Evolutionary conservation across 2,329 filamentous ascomycete species (phyloP).

Genomic region (Tolypocladium amazonense): DNA sequence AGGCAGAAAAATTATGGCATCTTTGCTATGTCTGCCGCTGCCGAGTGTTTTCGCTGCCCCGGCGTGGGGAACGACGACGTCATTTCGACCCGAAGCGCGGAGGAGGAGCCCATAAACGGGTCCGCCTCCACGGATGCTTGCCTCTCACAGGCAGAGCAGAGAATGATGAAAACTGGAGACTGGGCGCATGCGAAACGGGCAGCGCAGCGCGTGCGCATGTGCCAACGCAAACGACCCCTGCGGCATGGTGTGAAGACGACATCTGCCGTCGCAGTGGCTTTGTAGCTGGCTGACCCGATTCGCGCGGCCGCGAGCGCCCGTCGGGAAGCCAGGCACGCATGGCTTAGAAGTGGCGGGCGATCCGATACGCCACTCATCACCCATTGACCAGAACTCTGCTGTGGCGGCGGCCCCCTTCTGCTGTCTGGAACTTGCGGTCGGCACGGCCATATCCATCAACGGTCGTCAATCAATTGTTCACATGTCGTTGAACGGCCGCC

Average conservation of each 20-base stretch:
- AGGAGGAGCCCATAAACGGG: background rate
- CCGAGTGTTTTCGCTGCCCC: background rate
- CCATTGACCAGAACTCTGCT: background rate
- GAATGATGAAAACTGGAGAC: background rate
- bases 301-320: background rate
- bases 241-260: background rate
- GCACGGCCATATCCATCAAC: background rate
- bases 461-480: background rate
- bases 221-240: background rate
- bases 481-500: background rate
- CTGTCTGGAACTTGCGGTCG: background rate
- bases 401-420: background rate
- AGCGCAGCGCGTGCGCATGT: background rate
- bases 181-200: background rate
- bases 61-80: constrained; percentile 6
- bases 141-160: background rate
- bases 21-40: too few relatives aligned
- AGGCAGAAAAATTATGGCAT: background rate
- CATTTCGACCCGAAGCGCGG: constrained; percentile 1
- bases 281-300: background rate
- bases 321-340: background rate
- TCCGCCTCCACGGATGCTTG: background rate
- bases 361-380: background rate
- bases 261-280: background rate
- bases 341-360: background rate